A percentile compares a stretch with the other conserved stretches of the same genome.
These are phyloP conservation scores for Jasminum sambac DNA, from an alignment of 257 asterid genomes.

Conservation along the genomic window DNA sequence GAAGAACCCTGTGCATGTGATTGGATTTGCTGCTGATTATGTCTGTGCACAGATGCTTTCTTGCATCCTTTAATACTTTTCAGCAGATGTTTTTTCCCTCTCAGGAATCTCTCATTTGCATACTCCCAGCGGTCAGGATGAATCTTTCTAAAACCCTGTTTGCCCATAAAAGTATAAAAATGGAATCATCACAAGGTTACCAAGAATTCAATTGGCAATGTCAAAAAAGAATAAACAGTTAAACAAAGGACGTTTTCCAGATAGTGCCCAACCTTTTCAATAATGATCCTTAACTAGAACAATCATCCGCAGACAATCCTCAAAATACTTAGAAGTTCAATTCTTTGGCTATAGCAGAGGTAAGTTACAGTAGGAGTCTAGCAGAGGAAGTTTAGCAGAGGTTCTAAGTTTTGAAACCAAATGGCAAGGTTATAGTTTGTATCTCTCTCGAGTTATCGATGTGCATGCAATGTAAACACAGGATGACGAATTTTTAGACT, in stretches of 20 bases:
- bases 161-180: conserved; percentile 19
- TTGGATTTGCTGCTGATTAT: conserved; percentile 62
- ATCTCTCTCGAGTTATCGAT: neutral
- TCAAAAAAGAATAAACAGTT: neutral
- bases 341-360: neutral
- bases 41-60: conserved; percentile 84
- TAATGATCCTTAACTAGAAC: neutral
- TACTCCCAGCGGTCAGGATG: conserved; percentile 97
- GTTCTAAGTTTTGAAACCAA: neutral
- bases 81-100: conserved; percentile 87
- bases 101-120: conserved; percentile 87
- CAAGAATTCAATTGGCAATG: neutral
- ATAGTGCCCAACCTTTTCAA: neutral
- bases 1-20: conserved; percentile 59
- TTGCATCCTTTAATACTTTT: conserved; percentile 76
- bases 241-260: neutral
- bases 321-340: neutral
- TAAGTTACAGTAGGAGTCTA: neutral
- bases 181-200: neutral
- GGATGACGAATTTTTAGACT: neutral
- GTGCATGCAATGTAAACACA: neutral
- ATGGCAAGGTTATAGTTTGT: neutral
- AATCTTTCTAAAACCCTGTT: conserved; percentile 84
- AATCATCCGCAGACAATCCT: neutral
- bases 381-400: neutral